phyloP scores from a whole-genome alignment of 257 asterid genomes.

The Nicotiana otophora region DNA sequence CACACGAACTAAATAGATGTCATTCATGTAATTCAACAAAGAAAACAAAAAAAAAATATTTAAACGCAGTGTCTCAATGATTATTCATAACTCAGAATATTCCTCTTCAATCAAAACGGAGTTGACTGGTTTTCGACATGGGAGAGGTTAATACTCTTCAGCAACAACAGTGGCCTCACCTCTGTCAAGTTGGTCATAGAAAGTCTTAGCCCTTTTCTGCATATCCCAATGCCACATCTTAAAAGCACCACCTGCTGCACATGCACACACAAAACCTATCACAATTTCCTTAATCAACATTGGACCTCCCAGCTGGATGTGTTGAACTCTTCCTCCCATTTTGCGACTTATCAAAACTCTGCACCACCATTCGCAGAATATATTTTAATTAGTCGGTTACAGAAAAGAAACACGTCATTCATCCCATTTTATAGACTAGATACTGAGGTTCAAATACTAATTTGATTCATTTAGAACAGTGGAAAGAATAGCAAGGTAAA shows the following conservation, averaged over 20 bases:
- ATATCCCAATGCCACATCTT: neutral
- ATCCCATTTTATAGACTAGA: neutral
- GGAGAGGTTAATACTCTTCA: neutral
- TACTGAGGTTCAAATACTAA: too few relatives aligned
- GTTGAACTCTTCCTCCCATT: constrained; percentile 16
- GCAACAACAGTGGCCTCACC: constrained; percentile 5
- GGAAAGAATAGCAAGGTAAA: neutral
- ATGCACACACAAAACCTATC: neutral
- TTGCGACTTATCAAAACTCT: neutral
- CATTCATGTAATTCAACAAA: neutral
- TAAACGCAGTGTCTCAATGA: neutral
- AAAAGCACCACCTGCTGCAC: constrained; percentile 8
- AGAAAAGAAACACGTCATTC: neutral
- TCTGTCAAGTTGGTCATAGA: constrained; percentile 13
- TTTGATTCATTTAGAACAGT: neutral
- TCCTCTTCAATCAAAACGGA: too few relatives aligned
- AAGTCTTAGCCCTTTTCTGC: neutral
- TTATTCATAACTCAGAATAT: neutral
- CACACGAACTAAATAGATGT: neutral
- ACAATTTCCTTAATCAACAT: constrained; percentile 8
- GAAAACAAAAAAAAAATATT: neutral
- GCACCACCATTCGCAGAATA: neutral
- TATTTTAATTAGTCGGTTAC: neutral
- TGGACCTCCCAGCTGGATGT: constrained; percentile 18
- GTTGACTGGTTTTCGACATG: neutral